Evolutionary conservation across 768 basidiomycete genomes (phyloP).

Genomic region (Psilocybe sp.): DNA sequence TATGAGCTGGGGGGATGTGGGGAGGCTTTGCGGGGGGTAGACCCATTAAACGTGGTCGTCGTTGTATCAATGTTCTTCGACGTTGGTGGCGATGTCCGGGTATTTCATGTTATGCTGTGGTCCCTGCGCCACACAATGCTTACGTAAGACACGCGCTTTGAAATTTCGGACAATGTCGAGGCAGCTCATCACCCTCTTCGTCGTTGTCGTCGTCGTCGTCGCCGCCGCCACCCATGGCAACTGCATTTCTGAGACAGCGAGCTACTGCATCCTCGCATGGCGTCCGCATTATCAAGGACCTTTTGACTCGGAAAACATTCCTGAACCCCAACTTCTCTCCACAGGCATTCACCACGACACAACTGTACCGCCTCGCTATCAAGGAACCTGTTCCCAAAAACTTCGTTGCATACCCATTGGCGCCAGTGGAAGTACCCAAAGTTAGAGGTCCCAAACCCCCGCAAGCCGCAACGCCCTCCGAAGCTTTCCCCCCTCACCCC

Average conservation of each 20-base stretch:
- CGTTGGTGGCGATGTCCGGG: slow-evolving; percentile 16
- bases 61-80: slow-evolving; percentile 13
- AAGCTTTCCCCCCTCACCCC: slow-evolving; percentile 31
- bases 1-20: slow-evolving; percentile 13
- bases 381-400: slow-evolving; percentile 24
- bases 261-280: slow-evolving; percentile 6
- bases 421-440: background rate
- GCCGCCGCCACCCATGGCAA: no score
- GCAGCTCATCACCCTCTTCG: no score
- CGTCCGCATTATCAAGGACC: slow-evolving; percentile 24
- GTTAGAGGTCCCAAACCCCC: background rate
- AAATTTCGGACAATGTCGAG: no score
- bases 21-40: slow-evolving; percentile 25
- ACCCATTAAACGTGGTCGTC: slow-evolving; percentile 21
- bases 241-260: no score
- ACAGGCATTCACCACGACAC: slow-evolving; percentile 32
- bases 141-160: no score
- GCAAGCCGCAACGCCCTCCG: background rate
- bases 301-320: slow-evolving; percentile 15
- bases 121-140: background rate
- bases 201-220: no score
- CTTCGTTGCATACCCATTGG: slow-evolving; percentile 20
- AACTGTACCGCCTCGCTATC: slow-evolving; percentile 34
- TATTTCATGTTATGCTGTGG: slow-evolving; percentile 17
- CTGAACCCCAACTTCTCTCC: slow-evolving; percentile 22